Percentiles rank a stretch among this genome's conserved stretches.
These are phyloP conservation scores for Neofusicoccum parvum DNA, from an alignment of 2,329 filamentous ascomycete genomes.

Conservation along the genomic window DNA sequence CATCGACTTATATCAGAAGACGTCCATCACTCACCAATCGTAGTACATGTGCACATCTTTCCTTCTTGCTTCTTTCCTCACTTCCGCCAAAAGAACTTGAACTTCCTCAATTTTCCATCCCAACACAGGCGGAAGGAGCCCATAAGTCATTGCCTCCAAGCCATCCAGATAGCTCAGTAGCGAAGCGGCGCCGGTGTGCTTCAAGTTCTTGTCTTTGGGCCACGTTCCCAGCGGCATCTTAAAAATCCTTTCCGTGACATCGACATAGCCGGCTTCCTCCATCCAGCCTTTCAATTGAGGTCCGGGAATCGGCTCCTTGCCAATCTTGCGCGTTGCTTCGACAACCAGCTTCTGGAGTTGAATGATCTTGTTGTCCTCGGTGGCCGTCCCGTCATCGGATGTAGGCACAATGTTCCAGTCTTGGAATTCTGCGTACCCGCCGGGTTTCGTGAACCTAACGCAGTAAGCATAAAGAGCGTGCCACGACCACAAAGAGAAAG, in stretches of 20 bases:
- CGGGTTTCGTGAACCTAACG: conserved; percentile 22
- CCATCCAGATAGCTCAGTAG: conserved; percentile 44
- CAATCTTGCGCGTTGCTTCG: conserved; percentile 16
- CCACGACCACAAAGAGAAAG: no score
- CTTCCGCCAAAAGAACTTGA: conserved; percentile 38
- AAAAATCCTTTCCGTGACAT: conserved; percentile 40
- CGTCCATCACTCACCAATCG: neutral
- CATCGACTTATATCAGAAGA: neutral
- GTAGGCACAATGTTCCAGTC: conserved; percentile 31
- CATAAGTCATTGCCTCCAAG: conserved; percentile 46
- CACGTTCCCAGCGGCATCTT: conserved; percentile 33
- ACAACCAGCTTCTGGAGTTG: conserved; percentile 18
- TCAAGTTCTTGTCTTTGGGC: conserved; percentile 26
- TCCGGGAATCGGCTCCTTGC: conserved; percentile 22
- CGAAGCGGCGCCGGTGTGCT: conserved; percentile 29
- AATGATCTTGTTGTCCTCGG: neutral
- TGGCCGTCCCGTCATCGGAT: conserved; percentile 37
- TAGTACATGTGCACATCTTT: conserved; percentile 1
- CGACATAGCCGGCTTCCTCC: conserved; percentile 45
- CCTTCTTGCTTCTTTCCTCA: conserved; percentile 29
- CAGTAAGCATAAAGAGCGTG: no score
- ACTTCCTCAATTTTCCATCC: conserved; percentile 48
- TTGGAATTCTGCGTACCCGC: conserved; percentile 37
- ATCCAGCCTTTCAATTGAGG: conserved; percentile 42
- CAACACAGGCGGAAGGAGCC: conserved; percentile 43